Base-by-base conservation (phyloP, 2,329 filamentous ascomycete species). In the Neopestalotiopsis sp. region DNA sequence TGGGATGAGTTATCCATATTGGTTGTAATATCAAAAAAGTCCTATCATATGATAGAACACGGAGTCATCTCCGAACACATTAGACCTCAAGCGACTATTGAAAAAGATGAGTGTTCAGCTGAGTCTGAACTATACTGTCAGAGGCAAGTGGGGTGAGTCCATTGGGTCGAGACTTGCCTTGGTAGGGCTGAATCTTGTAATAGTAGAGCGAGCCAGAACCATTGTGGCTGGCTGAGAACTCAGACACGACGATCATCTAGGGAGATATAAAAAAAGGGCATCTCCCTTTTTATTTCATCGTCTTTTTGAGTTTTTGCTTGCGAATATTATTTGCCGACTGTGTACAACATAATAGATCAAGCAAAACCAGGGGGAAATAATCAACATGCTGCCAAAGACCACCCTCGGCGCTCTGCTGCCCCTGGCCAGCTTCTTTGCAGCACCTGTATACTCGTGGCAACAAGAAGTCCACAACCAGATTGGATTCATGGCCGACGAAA, bases 401-500 rank as follows among this genome's bases (percentile, higher is more conserved):
- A 30, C 30, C 9, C 24, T 59, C 24, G 30, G 57, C 57, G 13
- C 24, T 14, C 30, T 59, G 30, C 24, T 34, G 10, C 12, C 59
- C 14, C 59, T 62, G 14, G 34, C 32, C 30, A 20, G 28, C 30
- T 20, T 62, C 10, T n/a, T 34, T 14, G 30, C 17, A 13, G 30
- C 17, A 13, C 59, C 59, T 6, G 32, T 20, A 20, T 13, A 38
- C 9, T 62, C 59, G 20, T 62, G 59, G 59, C 59, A 62, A 12
- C 13, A 17, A 17, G 59, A 62, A 40, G 59, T 62, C 17, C 59
- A 62, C 9, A 62, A 62, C 59, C 59, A 62, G 30, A 62, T 62
- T 20, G 59, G 59, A 12, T 62, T 62, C 30, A 62, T 62, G 59
- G 59, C 59, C 59, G 59, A 62, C n/a, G 32, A 30, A 14, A 62